Conservation (phyloP, 129 eudicot species). For the Silybum marianum region DNA sequence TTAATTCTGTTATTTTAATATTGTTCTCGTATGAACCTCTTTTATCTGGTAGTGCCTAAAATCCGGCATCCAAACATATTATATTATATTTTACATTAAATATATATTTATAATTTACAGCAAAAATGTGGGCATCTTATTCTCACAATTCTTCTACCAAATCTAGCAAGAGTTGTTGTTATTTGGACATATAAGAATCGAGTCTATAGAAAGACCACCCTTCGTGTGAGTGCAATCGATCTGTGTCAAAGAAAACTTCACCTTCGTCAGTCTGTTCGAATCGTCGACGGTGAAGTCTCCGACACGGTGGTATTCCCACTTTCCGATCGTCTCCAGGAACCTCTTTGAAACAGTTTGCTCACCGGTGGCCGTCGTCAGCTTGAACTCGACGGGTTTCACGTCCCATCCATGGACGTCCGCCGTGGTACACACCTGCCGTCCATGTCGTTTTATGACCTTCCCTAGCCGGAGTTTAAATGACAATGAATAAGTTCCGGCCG, state of each 20-base stretch:
- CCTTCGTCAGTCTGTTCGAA: constrained; percentile 39
- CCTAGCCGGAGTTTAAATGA: constrained; percentile 62
- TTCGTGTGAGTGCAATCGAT: constrained; percentile 88
- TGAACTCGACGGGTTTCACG: constrained; percentile 57
- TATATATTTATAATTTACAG: neutral
- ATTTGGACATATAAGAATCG: constrained; percentile 60
- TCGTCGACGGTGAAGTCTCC: constrained; percentile 73
- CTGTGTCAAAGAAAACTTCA: constrained; percentile 71
- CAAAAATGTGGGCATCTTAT: neutral
- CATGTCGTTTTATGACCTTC: constrained; percentile 41
- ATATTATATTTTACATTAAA: neutral
- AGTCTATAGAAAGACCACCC: constrained; percentile 80
- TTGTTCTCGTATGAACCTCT: too few species aligned
- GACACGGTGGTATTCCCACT: constrained; percentile 65
- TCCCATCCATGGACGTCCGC: constrained; percentile 75
- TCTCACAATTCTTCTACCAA: neutral
- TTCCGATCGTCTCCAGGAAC: constrained; percentile 54
- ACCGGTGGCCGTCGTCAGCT: constrained; percentile 54
- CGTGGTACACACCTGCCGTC: constrained; percentile 37
- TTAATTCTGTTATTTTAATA: too few species aligned
- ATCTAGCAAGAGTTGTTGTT: neutral
- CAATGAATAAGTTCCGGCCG: constrained; percentile 50
- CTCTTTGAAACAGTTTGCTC: constrained; percentile 46
- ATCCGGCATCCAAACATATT: too few species aligned
- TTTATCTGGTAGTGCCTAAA: too few species aligned